Percentiles rank a stretch among this genome's conserved stretches.
Conservation (phyloP, 1,139 yeast species). For the Hansenula lynferdii region DNA sequence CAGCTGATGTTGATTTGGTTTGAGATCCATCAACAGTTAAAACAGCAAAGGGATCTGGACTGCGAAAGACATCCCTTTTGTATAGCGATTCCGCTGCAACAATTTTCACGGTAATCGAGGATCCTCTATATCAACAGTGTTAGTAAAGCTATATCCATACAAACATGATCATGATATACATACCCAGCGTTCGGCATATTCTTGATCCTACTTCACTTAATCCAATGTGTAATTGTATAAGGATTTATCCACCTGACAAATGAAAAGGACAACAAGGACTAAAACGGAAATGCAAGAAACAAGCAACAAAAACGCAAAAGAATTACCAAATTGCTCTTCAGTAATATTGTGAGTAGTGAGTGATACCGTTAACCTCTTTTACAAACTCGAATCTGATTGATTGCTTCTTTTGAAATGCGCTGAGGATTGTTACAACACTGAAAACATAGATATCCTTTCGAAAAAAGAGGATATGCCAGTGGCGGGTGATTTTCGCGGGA, state of each 20-base stretch:
- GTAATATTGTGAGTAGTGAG: no score
- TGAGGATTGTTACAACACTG: background rate
- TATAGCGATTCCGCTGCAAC: conserved; percentile 96
- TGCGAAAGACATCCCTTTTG: conserved; percentile 91
- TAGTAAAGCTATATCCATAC: conserved; percentile 5
- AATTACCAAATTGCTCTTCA: no score
- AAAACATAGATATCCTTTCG: background rate
- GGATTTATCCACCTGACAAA: background rate
- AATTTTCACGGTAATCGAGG: conserved; percentile 58
- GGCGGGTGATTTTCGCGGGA: background rate
- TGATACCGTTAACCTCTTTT: no score
- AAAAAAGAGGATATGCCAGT: conserved; percentile 1
- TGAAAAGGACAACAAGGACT: background rate
- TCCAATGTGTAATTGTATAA: background rate
- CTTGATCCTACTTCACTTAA: background rate
- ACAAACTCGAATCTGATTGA: background rate
- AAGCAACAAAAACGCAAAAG: background rate
- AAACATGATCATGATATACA: background rate
- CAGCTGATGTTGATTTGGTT: conserved; percentile 91
- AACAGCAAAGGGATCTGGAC: conserved; percentile 98
- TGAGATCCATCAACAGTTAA: conserved; percentile 95
- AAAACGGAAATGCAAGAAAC: background rate
- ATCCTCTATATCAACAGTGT: conserved; percentile 9
- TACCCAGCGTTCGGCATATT: conserved; percentile 4
- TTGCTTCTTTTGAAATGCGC: background rate